Percentiles rank a stretch among this genome's conserved stretches.
These are phyloP conservation scores for Helotiales sp. DNA, from an alignment of 2,329 filamentous ascomycete species.

Conservation along the genomic window DNA sequence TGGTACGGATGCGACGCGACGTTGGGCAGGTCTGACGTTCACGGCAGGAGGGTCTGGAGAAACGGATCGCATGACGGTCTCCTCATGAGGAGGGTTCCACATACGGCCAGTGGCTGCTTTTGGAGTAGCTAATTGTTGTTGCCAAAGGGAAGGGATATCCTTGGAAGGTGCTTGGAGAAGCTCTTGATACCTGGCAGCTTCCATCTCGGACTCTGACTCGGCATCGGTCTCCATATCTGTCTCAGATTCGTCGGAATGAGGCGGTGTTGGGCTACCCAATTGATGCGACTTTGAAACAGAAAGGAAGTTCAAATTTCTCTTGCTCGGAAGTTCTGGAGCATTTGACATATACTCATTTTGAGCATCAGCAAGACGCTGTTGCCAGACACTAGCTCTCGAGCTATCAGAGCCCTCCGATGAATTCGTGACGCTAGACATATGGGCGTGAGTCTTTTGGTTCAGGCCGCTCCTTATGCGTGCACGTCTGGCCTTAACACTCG, in stretches of 20 bases:
- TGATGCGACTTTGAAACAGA: slow-evolving; percentile 39
- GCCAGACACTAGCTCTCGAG: slow-evolving; percentile 42
- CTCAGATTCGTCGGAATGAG: slow-evolving; percentile 42
- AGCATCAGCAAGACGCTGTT: slow-evolving; percentile 46
- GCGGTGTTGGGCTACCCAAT: slow-evolving; percentile 54
- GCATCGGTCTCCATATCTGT: slow-evolving; percentile 21
- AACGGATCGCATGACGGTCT: background rate
- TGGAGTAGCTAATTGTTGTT: slow-evolving; percentile 13
- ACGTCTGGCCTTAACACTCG: slow-evolving; percentile 41
- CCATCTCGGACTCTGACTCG: slow-evolving; percentile 16
- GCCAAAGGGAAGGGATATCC: slow-evolving; percentile 27
- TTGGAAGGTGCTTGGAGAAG: background rate
- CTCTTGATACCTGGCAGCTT: slow-evolving; percentile 5
- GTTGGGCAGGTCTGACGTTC: slow-evolving; percentile 28
- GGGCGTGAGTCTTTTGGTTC: slow-evolving; percentile 29
- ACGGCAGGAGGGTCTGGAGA: slow-evolving; percentile 31
- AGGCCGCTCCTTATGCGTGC: slow-evolving; percentile 39
- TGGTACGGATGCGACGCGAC: slow-evolving; percentile 17
- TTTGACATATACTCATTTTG: slow-evolving; percentile 47
- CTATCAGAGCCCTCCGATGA: slow-evolving; percentile 36
- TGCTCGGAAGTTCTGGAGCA: slow-evolving; percentile 39
- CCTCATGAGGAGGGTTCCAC: slow-evolving; percentile 28
- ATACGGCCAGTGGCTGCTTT: slow-evolving; percentile 23
- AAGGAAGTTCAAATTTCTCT: slow-evolving; percentile 42
- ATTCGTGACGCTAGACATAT: slow-evolving; percentile 29